Base-by-base conservation (phyloP, 2,329 filamentous ascomycete species). In the Exophiala calicioides region DNA sequence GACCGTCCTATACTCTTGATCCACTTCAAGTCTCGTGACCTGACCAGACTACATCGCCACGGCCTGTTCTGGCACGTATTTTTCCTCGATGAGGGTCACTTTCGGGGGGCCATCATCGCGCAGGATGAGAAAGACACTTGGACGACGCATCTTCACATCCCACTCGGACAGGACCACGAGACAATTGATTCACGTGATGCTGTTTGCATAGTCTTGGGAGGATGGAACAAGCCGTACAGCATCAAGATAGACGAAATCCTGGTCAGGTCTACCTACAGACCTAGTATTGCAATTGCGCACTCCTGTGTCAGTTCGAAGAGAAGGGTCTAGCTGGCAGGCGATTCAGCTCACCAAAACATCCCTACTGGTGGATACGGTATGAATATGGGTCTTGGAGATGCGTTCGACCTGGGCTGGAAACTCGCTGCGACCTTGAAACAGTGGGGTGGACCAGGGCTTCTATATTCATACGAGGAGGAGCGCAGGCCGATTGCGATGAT, bases 321-420 rank as follows among this genome's bases (percentile, higher is more conserved):
- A 2, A 52, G 55, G 3, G 53, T 65, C 2, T 61, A 67, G n/a
- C 58, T 68, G 2, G 61, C 59, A 5, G 64, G 65, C 3, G 65
- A 68, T 46, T 50, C 62, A 29, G 66, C n/a, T n/a, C n/a, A n/a
- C n/a, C n/a, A n/a, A n/a, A n/a, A n/a, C n/a, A n/a, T n/a, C n/a
- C n/a, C n/a, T 13, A 58, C 57, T 3, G 67, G 68, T 3, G 68
- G 66, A 0, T 66, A 68, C 35, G 68, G 68, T 3, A 62, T 68
- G 57, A 70, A 70, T 44, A 67, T 53, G 4, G 67, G 63, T 0
- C 53, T 70, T 2, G 60, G 57, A 6, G 68, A 71, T 44, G 63
- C 60, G 3, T 55, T 65, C 29, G 62, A 67, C 44, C 50, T 71
- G 2, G 62, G 59, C 15, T 70, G 66, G 67, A 63, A 63, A 23